Percentiles rank a stretch among this genome's conserved stretches.
These are phyloP conservation scores for Pneumocystis carinii DNA, from an alignment of 1,139 yeast genomes.

Conservation along the genomic window DNA sequence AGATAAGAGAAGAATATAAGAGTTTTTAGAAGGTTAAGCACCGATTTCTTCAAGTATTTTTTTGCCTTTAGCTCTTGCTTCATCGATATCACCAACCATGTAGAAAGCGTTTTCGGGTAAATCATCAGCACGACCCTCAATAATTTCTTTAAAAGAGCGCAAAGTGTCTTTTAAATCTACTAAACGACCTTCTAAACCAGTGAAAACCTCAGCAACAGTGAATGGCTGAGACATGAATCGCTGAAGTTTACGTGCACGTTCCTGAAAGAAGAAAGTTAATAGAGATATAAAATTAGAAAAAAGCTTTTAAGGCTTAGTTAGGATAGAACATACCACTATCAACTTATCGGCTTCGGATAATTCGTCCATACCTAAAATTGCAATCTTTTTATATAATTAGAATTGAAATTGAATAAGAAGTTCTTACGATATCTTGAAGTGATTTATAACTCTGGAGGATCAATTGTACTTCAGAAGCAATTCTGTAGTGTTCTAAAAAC, in stretches of 20 bases:
- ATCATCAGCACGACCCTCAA: slow-evolving; percentile 96
- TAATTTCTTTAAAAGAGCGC: slow-evolving; percentile 87
- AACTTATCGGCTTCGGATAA: slow-evolving; percentile 95
- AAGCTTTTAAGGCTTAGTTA: too few relatives aligned
- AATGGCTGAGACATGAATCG: slow-evolving; percentile 99
- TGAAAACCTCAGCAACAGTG: slow-evolving; percentile 99
- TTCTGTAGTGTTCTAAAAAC: slow-evolving; percentile 68
- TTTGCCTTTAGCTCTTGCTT: not conserved
- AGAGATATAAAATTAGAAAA: not conserved
- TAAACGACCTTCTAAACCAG: slow-evolving; percentile 97
- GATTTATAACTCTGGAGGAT: slow-evolving; percentile 99
- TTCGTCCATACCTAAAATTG: slow-evolving; percentile 99
- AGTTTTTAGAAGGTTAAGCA: not conserved
- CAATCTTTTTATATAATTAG: slow-evolving; percentile 35
- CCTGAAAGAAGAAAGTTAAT: slow-evolving; percentile 22
- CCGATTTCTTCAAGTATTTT: not conserved
- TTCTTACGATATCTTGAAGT: slow-evolving; percentile 68
- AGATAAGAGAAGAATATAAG: too few relatives aligned
- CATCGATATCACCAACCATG: slow-evolving; percentile 98
- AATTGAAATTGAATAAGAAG: not conserved
- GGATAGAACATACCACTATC: slow-evolving; percentile 41
- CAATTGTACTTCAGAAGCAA: slow-evolving; percentile 91
- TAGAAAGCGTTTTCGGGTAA: slow-evolving; percentile 99
- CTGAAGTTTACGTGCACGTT: slow-evolving; percentile 99
- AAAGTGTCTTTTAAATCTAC: slow-evolving; percentile 94